Base-by-base conservation (phyloP, 2,329 filamentous ascomycete species). In the Fusarium incarnatum region DNA sequence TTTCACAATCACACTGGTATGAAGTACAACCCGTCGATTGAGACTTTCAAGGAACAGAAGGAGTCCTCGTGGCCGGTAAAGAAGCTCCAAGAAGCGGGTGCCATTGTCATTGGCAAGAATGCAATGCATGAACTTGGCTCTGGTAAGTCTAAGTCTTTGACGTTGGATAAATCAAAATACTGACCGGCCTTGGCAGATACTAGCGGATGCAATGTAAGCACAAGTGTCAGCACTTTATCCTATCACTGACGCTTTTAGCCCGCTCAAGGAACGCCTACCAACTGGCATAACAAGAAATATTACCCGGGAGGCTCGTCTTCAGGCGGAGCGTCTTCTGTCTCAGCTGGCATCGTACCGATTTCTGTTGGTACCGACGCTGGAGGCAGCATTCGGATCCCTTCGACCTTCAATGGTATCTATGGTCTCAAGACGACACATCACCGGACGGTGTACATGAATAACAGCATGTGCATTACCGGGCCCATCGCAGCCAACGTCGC, bases 231-330 rank as follows among this genome's bases (percentile, higher is more conserved):
- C 32, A 41, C 34, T 8, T 12, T 13, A 16, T 15, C 40, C 18
- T n/a, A n/a, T 28, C 20, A 55, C 73, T 75, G 87, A 91, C 74
- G 25, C n/a, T 20, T 8, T 15, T 27, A 83, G 83, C 87, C 89
- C 8, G 85, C 84, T 41, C 90, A 88, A 76, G 93, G 93, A 40
- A 94, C 92, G 0, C 91, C 93, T 0, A 84, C 88, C 20, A 96
- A 97, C 79, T 94, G 92, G 70, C 88, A 92, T 79, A 94, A 95
- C 79, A 83, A 85, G 20, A 79, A 84, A 5, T 96, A 94, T 83
- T 97, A 94, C 77, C 89, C 91, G 7, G 93, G 93, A 49, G 93
- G 93, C 28, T 94, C 92, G 0, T 94, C 93, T 0, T 92, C 92
- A 4, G 93, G 93, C 4, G 91, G 87, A 5, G 92, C 86, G 1